Conservation (phyloP, 805 yeast genomes). For the Starmera amethionina region DNA sequence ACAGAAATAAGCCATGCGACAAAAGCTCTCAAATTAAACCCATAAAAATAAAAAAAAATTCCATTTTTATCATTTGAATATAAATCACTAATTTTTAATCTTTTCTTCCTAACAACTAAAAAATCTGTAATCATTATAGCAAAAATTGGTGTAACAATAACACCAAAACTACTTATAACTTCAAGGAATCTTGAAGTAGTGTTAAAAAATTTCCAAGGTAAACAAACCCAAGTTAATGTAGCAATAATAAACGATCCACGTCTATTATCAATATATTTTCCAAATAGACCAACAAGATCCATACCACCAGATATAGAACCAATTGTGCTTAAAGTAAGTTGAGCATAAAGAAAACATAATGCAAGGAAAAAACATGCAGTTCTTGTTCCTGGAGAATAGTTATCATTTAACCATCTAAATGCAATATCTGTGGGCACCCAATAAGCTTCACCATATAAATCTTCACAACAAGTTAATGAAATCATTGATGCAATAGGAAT, state of each 20-base stretch:
- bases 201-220: slow-evolving; percentile 30
- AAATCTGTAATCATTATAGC: slow-evolving; percentile 28
- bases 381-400: slow-evolving; percentile 25
- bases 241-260: slow-evolving; percentile 28
- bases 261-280: slow-evolving; percentile 21
- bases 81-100: slow-evolving; percentile 23
- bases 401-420: slow-evolving; percentile 26
- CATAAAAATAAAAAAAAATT: slow-evolving; percentile 19
- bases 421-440: slow-evolving; percentile 31
- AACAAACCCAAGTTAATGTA: slow-evolving; percentile 26
- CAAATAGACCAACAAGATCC: slow-evolving; percentile 17
- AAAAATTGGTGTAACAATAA: slow-evolving; percentile 26
- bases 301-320: slow-evolving; percentile 28
- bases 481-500: slow-evolving; percentile 31
- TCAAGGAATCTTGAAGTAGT: slow-evolving; percentile 24
- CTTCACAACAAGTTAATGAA: slow-evolving; percentile 24
- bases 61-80: slow-evolving; percentile 21
- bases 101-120: slow-evolving; percentile 23
- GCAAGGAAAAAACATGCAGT: slow-evolving; percentile 32
- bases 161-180: slow-evolving; percentile 30
- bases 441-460: slow-evolving; percentile 24
- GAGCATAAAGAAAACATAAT: slow-evolving; percentile 24
- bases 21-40: slow-evolving; percentile 22
- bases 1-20: slow-evolving; percentile 19
- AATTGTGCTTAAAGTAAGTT: slow-evolving; percentile 24